A percentile compares a stretch with the other conserved stretches of the same genome.
Conservation (phyloP, 371 early-diverging fungal species). For the Chytridium lagenaria region DNA sequence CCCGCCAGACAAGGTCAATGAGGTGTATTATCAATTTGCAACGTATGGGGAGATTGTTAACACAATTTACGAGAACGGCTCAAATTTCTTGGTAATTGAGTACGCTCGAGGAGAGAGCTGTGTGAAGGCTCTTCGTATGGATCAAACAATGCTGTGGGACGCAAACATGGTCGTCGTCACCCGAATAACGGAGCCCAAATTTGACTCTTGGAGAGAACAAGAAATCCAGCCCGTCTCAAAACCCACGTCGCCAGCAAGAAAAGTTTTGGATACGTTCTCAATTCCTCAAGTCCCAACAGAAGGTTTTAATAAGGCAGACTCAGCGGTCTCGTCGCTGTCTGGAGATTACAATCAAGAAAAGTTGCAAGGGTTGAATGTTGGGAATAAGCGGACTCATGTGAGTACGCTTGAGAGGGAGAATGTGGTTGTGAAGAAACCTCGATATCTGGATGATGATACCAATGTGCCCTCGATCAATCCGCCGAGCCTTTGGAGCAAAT, state of each 20-base stretch:
- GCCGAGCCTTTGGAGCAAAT: constrained; percentile 6
- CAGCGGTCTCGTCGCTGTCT: not conserved
- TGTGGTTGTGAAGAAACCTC: not conserved
- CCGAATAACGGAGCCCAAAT: too few species aligned
- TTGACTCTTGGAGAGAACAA: too few species aligned
- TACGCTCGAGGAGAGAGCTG: not conserved
- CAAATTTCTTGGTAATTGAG: not conserved
- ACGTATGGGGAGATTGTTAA: not conserved
- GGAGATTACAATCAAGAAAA: not conserved
- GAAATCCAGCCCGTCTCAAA: too few species aligned
- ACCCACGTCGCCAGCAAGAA: too few species aligned
- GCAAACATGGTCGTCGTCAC: not conserved
- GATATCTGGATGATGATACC: constrained; percentile 9
- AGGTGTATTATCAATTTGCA: not conserved
- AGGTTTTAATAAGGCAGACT: too few species aligned
- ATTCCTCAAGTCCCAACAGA: too few species aligned
- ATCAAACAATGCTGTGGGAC: not conserved
- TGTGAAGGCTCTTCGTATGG: not conserved
- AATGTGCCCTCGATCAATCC: not conserved
- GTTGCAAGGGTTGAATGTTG: not conserved
- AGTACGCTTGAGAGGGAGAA: not conserved
- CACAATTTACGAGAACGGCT: not conserved
- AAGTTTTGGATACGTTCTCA: too few species aligned
- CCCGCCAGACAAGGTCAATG: not conserved
- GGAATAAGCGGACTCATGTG: not conserved